phyloP scores from a whole-genome alignment of 2,329 filamentous ascomycete species.

The Emmonsiellopsis sp. region DNA sequence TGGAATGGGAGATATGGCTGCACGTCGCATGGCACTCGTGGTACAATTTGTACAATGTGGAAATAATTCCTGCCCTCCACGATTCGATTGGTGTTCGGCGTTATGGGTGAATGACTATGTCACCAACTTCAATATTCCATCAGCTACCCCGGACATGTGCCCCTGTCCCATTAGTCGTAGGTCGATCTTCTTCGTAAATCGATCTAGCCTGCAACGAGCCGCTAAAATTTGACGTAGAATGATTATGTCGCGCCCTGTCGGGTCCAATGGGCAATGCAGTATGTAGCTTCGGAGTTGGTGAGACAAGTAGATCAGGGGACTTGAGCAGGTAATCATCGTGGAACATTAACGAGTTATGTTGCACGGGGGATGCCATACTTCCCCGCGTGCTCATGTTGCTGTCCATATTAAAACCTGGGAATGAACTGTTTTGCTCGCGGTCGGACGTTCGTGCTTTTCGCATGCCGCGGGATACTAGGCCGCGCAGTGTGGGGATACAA shows the following conservation, averaged over 20 bases:
- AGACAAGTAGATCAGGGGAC: neutral
- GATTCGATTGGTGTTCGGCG: too few relatives aligned
- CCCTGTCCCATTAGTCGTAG: too few relatives aligned
- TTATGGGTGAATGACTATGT: too few relatives aligned
- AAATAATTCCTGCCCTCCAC: too few relatives aligned
- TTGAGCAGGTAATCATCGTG: neutral
- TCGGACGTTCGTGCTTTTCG: neutral
- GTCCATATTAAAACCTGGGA: neutral
- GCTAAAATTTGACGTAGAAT: neutral
- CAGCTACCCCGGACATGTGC: too few relatives aligned
- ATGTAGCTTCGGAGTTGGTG: neutral
- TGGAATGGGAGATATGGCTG: too few relatives aligned
- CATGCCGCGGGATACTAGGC: slow-evolving; percentile 31
- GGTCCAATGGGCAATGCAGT: neutral
- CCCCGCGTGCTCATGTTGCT: neutral
- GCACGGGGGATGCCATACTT: neutral
- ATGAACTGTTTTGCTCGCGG: neutral
- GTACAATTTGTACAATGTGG: too few relatives aligned
- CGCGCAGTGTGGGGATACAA: slow-evolving; percentile 31
- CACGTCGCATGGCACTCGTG: too few relatives aligned
- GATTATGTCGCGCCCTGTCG: neutral
- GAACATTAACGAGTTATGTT: neutral
- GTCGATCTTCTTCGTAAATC: neutral
- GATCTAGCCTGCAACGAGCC: neutral
- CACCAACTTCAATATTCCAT: too few relatives aligned